These are phyloP conservation scores for Aspergillus nanangensis DNA, from an alignment of 495 filamentous ascomycete species.

Conservation along the genomic window DNA sequence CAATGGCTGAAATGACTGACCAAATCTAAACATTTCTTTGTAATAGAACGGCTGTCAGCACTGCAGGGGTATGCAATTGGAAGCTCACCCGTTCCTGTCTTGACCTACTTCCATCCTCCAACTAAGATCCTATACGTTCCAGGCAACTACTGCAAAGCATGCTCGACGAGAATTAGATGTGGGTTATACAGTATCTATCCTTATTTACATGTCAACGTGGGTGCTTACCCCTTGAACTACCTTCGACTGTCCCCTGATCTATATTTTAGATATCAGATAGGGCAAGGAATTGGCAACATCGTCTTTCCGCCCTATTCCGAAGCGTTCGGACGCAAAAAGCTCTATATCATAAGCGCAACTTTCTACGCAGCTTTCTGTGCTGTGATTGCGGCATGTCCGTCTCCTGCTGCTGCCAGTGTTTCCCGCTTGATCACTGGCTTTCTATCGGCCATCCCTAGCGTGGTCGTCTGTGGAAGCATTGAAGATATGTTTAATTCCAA, in stretches of 20 bases:
- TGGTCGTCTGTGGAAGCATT: slow-evolving; percentile 41
- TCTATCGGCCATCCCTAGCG: slow-evolving; percentile 40
- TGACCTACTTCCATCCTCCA: background rate
- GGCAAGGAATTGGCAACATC: slow-evolving; percentile 42
- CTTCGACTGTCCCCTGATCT: slow-evolving; percentile 3
- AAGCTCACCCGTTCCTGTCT: too few species aligned
- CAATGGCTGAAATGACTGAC: background rate
- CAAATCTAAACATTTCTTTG: background rate
- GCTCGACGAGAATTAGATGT: slow-evolving; percentile 17
- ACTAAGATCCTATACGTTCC: slow-evolving; percentile 3
- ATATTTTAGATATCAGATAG: slow-evolving; percentile 32
- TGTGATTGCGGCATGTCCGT: slow-evolving; percentile 26
- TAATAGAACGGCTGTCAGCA: slow-evolving; percentile 23
- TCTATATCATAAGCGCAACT: slow-evolving; percentile 36
- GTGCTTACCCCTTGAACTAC: slow-evolving; percentile 5
- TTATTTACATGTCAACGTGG: slow-evolving; percentile 26
- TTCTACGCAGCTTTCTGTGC: slow-evolving; percentile 34
- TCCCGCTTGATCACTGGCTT: slow-evolving; percentile 39
- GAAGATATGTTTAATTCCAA: slow-evolving; percentile 45
- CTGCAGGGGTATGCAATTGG: slow-evolving; percentile 24
- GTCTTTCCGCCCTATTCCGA: slow-evolving; percentile 46
- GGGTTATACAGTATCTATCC: slow-evolving; percentile 13
- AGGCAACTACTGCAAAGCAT: slow-evolving; percentile 19
- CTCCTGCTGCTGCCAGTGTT: slow-evolving; percentile 22
- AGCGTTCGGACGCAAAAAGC: slow-evolving; percentile 37